These are phyloP conservation scores for Ormosia semicastrata DNA, from an alignment of 306 rosid species.

Conservation along the genomic window DNA sequence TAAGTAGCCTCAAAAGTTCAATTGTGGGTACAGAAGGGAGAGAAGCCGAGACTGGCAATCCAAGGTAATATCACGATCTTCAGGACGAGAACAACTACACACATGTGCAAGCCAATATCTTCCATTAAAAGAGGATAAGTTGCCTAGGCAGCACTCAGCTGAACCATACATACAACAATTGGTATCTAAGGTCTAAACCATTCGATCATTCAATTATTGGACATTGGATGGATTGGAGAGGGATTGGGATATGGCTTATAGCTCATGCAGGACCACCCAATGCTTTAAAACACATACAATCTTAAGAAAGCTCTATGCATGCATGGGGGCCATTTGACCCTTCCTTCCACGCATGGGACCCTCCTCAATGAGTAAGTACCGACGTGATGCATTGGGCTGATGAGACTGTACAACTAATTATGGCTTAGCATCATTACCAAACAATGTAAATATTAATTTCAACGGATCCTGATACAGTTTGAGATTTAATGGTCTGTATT, in stretches of 20 bases:
- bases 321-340: conserved; percentile 7
- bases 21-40: background rate
- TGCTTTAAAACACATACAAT: background rate
- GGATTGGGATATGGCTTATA: conserved; percentile 1
- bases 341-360: conserved; percentile 27
- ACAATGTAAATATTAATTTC: background rate
- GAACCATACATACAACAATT: conserved; percentile 4
- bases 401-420: conserved; percentile 20
- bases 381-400: conserved; percentile 2
- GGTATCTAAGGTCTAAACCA: background rate
- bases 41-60: conserved; percentile 4
- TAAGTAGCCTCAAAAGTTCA: background rate
- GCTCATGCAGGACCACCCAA: conserved; percentile 22
- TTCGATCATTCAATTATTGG: conserved; percentile 14
- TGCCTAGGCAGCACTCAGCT: background rate
- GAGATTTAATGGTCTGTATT: no score
- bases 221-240: background rate
- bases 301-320: background rate
- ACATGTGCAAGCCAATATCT: background rate
- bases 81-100: background rate
- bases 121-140: conserved; percentile 4
- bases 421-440: background rate
- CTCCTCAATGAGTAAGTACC: conserved; percentile 30
- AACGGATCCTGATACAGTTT: no score
- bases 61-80: conserved; percentile 19